These are phyloP conservation scores for Iberis amara DNA, from an alignment of 441 rosid genomes.

Conservation along the genomic window DNA sequence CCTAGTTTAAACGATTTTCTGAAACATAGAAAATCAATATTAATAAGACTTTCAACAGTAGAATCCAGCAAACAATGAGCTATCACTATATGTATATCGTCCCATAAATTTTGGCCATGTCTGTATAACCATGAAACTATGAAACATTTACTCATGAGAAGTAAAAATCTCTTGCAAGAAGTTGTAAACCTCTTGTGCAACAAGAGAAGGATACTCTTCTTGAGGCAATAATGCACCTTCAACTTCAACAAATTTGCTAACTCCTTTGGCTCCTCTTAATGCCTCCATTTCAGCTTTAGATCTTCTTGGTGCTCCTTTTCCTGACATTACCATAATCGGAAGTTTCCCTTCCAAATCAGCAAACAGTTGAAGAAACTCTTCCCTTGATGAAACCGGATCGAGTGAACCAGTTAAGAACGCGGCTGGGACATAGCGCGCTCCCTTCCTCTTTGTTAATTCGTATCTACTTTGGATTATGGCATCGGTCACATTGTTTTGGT, in stretches of 20 bases:
- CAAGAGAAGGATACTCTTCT: slow-evolving; percentile 71
- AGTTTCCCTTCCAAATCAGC: slow-evolving; percentile 52
- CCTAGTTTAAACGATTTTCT: too few species aligned
- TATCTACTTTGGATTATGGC: slow-evolving; percentile 59
- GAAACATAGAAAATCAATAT: too few species aligned
- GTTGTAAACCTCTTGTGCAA: slow-evolving; percentile 51
- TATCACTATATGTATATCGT: too few species aligned
- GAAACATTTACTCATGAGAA: slow-evolving; percentile 16
- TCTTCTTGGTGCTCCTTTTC: slow-evolving; percentile 69
- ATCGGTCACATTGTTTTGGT: slow-evolving; percentile 69
- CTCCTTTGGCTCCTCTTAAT: slow-evolving; percentile 62
- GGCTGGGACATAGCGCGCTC: slow-evolving; percentile 80
- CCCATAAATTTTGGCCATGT: too few species aligned
- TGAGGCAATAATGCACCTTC: slow-evolving; percentile 84
- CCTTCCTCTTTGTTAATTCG: slow-evolving; percentile 56
- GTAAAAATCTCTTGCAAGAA: slow-evolving; percentile 55
- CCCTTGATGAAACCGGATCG: slow-evolving; percentile 69
- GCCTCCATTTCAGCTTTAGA: slow-evolving; percentile 93
- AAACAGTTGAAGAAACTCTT: slow-evolving; percentile 65
- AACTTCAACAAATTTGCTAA: slow-evolving; percentile 63
- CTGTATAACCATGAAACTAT: too few species aligned
- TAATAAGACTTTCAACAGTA: too few species aligned
- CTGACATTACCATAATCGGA: slow-evolving; percentile 59
- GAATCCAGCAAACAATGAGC: too few species aligned
- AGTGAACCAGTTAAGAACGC: slow-evolving; percentile 87